A percentile compares a stretch with the other conserved stretches of the same genome.
phyloP scores from a whole-genome alignment of 192 early-diverging fungal genomes.

The Neocallimastix lanati region DNA sequence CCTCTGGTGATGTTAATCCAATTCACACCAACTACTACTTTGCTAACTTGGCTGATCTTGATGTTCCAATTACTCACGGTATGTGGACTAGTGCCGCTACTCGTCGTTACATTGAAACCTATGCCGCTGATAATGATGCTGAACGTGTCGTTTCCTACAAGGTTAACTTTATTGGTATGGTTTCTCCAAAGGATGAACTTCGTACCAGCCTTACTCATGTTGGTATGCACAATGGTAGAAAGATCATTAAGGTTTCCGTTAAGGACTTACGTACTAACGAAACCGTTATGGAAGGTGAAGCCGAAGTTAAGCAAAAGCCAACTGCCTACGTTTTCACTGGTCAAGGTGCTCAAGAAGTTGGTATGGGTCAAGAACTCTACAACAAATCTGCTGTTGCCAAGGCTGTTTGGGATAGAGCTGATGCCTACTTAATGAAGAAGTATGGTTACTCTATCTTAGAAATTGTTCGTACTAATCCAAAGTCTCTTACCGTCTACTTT shows the following conservation, averaged over 20 bases:
- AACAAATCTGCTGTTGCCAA: conserved; percentile 59
- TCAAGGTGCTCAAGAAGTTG: conserved; percentile 86
- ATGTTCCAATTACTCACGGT: conserved; percentile 88
- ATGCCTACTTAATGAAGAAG: conserved; percentile 61
- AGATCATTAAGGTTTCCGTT: conserved; percentile 78
- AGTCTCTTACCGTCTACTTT: conserved; percentile 68
- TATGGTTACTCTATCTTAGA: conserved; percentile 79
- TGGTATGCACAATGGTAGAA: conserved; percentile 90
- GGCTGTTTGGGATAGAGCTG: conserved; percentile 79
- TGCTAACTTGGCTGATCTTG: conserved; percentile 70
- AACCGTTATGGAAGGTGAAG: conserved; percentile 70
- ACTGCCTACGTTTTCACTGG: conserved; percentile 90
- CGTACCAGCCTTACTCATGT: conserved; percentile 77
- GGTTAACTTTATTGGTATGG: conserved; percentile 84
- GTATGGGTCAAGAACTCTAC: conserved; percentile 92
- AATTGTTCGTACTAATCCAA: conserved; percentile 77
- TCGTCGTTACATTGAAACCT: conserved; percentile 85
- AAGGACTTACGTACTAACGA: conserved; percentile 52
- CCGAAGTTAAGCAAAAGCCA: conserved; percentile 80
- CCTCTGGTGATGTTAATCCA: conserved; percentile 83
- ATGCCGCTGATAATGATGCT: conserved; percentile 81
- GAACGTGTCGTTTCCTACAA: conserved; percentile 69
- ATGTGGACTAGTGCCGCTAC: conserved; percentile 94
- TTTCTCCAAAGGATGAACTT: conserved; percentile 71
- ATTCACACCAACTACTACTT: conserved; percentile 94